Conservation (phyloP, 257 asterid species). For the Fraxinus quadrangulata region DNA sequence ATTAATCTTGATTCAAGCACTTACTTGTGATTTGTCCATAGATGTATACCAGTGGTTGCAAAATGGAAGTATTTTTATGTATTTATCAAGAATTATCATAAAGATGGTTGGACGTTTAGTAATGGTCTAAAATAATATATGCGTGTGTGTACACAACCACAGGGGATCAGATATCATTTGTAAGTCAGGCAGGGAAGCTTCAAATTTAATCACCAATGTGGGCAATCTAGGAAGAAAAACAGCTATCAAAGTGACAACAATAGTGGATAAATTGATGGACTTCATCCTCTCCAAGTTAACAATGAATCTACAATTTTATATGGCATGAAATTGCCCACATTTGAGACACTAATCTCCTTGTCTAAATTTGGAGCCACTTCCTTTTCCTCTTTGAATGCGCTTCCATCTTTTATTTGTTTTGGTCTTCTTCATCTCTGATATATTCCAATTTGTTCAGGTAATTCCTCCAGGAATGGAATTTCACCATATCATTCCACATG, state of each 20-base stretch:
- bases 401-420: not conserved
- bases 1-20: not conserved
- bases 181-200: not conserved
- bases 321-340: not conserved
- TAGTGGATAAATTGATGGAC: not conserved
- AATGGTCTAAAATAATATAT: not conserved
- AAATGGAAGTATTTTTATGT: not conserved
- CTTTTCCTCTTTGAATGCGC: slow-evolving; percentile 4
- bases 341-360: not conserved
- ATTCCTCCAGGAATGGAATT: slow-evolving; percentile 95
- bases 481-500: slow-evolving; percentile 55
- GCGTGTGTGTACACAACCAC: not conserved
- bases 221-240: not conserved
- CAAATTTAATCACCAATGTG: not conserved
- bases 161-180: not conserved
- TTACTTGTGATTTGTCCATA: not conserved
- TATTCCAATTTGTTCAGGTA: slow-evolving; percentile 45
- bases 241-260: not conserved
- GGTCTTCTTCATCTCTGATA: slow-evolving; percentile 12
- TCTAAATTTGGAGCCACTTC: not conserved
- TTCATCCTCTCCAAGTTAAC: not conserved
- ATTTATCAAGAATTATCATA: not conserved
- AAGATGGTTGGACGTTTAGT: not conserved
- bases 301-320: not conserved
- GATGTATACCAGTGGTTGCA: not conserved